phyloP scores from a whole-genome alignment of 2,329 filamentous ascomycete genomes.

The Fusarium praegraminearum region DNA sequence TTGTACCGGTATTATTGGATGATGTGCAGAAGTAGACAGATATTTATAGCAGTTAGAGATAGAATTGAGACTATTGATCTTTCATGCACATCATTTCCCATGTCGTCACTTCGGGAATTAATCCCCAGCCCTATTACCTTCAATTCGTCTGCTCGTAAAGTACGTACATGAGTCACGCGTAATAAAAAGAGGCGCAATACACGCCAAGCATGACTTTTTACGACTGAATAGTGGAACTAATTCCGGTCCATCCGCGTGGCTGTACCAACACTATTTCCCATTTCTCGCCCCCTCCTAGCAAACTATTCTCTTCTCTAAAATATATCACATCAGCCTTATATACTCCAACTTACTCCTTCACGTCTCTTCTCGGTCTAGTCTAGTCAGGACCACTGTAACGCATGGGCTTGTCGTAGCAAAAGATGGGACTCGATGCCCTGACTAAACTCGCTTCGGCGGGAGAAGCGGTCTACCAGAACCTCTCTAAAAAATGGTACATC shows the following conservation, averaged over 20 bases:
- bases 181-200: slow-evolving; percentile 23
- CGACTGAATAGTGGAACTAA: slow-evolving; percentile 2
- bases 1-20: neutral
- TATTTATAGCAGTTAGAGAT: neutral
- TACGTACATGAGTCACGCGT: neutral
- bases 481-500: slow-evolving; percentile 37
- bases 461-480: slow-evolving; percentile 35
- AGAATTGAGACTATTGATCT: neutral
- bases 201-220: slow-evolving; percentile 30
- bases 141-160: too few relatives aligned
- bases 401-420: slow-evolving; percentile 22
- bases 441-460: slow-evolving; percentile 25
- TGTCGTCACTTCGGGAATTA: neutral
- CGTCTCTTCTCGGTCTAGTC: neutral
- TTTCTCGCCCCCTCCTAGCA: slow-evolving; percentile 9
- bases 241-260: slow-evolving; percentile 36
- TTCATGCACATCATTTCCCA: neutral
- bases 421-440: slow-evolving; percentile 40
- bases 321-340: neutral
- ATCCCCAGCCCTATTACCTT: neutral
- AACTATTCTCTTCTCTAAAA: neutral
- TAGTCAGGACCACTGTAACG: neutral
- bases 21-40: neutral
- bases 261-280: slow-evolving; percentile 12
- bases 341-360: neutral